Conservation (phyloP, 2,329 filamentous ascomycete species). For the Penicillium frequentans region DNA sequence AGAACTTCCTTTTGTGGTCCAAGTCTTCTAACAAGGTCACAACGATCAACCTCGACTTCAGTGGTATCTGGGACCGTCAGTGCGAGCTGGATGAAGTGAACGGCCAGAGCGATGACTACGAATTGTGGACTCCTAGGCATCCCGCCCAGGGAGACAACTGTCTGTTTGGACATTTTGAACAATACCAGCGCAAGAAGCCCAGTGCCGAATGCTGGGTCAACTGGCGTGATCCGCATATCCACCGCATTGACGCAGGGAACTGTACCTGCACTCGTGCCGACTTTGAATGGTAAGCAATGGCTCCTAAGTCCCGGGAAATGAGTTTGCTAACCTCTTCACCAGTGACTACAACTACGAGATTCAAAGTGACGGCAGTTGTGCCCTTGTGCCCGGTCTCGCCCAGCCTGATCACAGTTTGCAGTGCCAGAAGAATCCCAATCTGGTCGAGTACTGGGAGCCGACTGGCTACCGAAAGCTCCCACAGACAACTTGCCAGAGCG, state of each 20-base stretch:
- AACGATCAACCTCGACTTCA: constrained; percentile 86
- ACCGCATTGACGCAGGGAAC: constrained; percentile 64
- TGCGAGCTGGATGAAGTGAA: constrained; percentile 68
- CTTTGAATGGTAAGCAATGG: constrained; percentile 77
- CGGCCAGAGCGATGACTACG: constrained; percentile 67
- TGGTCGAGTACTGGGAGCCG: constrained; percentile 76
- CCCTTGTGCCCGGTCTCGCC: constrained; percentile 69
- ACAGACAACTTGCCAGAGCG: constrained; percentile 80
- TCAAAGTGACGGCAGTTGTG: constrained; percentile 73
- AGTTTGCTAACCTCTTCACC: constrained; percentile 9
- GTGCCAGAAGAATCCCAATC: constrained; percentile 65
- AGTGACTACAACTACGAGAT: constrained; percentile 94
- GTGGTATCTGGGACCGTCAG: constrained; percentile 67
- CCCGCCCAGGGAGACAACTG: constrained; percentile 76
- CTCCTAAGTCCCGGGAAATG: neutral
- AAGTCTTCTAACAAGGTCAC: constrained; percentile 55
- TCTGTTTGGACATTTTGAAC: constrained; percentile 85
- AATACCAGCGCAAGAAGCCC: constrained; percentile 88
- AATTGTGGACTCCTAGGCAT: constrained; percentile 83
- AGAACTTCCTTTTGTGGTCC: constrained; percentile 91
- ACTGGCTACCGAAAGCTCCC: constrained; percentile 90
- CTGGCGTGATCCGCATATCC: constrained; percentile 67
- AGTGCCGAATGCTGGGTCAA: constrained; percentile 80
- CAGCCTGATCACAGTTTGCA: constrained; percentile 61
- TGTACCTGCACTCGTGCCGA: constrained; percentile 83